phyloP scores from a whole-genome alignment of 257 asterid genomes.

The Echium plantagineum region DNA sequence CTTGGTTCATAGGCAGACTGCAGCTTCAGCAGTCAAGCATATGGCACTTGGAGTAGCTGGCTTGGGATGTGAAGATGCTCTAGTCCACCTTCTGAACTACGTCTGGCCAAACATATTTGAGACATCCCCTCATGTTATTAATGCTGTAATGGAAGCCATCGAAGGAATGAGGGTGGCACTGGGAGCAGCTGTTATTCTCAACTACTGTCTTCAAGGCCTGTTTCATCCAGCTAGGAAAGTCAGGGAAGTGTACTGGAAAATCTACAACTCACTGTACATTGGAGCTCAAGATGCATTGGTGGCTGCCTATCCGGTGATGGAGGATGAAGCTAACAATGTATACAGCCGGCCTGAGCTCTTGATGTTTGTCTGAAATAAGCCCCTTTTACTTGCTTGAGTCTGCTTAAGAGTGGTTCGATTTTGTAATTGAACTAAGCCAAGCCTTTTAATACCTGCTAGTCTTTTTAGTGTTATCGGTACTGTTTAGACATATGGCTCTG shows the following conservation, averaged over 20 bases:
- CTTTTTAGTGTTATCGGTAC: too few relatives aligned
- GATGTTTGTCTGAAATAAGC: constrained; percentile 44
- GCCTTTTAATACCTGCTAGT: not conserved
- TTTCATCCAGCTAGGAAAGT: constrained; percentile 94
- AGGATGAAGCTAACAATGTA: constrained; percentile 50
- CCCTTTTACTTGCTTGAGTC: not conserved
- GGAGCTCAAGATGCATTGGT: constrained; percentile 87
- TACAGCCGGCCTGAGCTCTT: constrained; percentile 63
- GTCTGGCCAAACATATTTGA: constrained; percentile 91
- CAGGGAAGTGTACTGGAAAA: constrained; percentile 89
- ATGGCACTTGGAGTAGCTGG: constrained; percentile 92
- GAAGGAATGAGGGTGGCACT: constrained; percentile 90
- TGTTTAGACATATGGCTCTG: too few relatives aligned
- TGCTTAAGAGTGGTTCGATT: not conserved
- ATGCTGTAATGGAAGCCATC: constrained; percentile 87
- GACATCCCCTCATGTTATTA: constrained; percentile 82
- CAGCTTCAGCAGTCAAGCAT: constrained; percentile 87
- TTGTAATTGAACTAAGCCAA: not conserved
- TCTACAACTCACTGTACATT: constrained; percentile 67
- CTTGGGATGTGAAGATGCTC: constrained; percentile 82
- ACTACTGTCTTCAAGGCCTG: constrained; percentile 80
- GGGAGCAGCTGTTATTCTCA: constrained; percentile 68
- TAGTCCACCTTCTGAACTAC: constrained; percentile 64
- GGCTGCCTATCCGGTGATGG: constrained; percentile 74
- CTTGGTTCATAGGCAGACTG: constrained; percentile 77